Evolutionary conservation across 305 asterid species (phyloP).

Genomic region (Ajuga reptans): DNA sequence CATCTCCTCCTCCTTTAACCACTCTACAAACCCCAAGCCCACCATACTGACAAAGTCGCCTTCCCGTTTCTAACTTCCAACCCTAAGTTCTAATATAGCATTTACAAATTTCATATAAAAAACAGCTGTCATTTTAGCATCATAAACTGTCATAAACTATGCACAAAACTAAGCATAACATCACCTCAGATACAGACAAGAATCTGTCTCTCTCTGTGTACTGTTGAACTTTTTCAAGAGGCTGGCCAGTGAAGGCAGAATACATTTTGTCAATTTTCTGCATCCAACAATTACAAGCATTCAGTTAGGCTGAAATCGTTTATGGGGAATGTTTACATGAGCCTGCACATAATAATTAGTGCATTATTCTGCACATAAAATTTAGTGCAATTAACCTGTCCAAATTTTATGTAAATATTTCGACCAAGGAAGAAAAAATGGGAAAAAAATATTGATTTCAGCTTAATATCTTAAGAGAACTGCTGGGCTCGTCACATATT

Average conservation of each 20-base stretch:
- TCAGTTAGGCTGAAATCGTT: neutral
- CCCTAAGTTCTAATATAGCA: neutral
- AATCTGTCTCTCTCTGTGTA: constrained; percentile 83
- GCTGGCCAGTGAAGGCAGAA: constrained; percentile 77
- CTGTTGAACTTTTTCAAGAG: constrained; percentile 70
- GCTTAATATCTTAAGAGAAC: neutral
- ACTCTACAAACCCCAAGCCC: neutral
- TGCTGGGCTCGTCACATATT: neutral
- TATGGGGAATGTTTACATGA: neutral
- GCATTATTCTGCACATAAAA: neutral
- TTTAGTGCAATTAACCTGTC: neutral
- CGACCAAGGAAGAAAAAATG: neutral
- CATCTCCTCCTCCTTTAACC: neutral
- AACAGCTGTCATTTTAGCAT: neutral
- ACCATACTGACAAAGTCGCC: neutral
- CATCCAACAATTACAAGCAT: constrained; percentile 15
- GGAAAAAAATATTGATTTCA: neutral
- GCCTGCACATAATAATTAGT: neutral
- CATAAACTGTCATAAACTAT: neutral
- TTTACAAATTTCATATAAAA: neutral
- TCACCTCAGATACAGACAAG: constrained; percentile 78
- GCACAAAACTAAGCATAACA: constrained; percentile 18
- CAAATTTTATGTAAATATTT: neutral
- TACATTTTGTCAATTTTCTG: constrained; percentile 89
- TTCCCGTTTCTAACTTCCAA: neutral